Conservation (phyloP, 2,329 filamentous ascomycete genomes). For the Cylindrodendrum hubeiense region DNA sequence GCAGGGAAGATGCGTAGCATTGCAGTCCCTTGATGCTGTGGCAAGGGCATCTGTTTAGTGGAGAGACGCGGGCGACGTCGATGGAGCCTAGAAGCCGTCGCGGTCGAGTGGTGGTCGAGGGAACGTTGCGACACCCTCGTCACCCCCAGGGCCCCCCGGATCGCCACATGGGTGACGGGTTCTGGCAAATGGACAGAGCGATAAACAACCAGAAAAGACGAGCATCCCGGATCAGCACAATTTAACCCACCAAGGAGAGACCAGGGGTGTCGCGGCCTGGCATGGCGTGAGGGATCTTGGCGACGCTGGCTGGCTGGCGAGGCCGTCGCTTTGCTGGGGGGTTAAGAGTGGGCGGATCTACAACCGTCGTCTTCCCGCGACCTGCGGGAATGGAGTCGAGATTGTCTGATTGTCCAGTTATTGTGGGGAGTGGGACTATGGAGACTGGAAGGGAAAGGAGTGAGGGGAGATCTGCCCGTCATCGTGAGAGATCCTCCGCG, state of each 20-base stretch:
- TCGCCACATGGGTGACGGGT: slow-evolving; percentile 19
- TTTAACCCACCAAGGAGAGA: not conserved
- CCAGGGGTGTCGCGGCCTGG: not conserved
- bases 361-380: slow-evolving; percentile 1
- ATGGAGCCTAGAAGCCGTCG: not conserved
- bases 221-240: not conserved
- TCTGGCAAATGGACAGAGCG: slow-evolving; percentile 10
- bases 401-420: not conserved
- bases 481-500: slow-evolving; percentile 2
- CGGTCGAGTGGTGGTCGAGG: not conserved
- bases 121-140: not conserved
- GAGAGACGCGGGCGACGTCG: not conserved
- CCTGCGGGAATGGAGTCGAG: not conserved
- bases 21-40: not conserved
- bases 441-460: not conserved
- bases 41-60: not conserved
- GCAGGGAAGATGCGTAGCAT: not conserved
- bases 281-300: slow-evolving; percentile 14
- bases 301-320: not conserved
- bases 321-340: not conserved
- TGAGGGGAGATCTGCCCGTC: slow-evolving; percentile 5
- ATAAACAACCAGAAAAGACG: not conserved
- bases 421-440: slow-evolving; percentile 18
- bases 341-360: slow-evolving; percentile 10
- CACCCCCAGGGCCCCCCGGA: not conserved